Evolutionary conservation across 352 stramenopile genomes (phyloP).

Genomic region (Pythium myriotylum): DNA sequence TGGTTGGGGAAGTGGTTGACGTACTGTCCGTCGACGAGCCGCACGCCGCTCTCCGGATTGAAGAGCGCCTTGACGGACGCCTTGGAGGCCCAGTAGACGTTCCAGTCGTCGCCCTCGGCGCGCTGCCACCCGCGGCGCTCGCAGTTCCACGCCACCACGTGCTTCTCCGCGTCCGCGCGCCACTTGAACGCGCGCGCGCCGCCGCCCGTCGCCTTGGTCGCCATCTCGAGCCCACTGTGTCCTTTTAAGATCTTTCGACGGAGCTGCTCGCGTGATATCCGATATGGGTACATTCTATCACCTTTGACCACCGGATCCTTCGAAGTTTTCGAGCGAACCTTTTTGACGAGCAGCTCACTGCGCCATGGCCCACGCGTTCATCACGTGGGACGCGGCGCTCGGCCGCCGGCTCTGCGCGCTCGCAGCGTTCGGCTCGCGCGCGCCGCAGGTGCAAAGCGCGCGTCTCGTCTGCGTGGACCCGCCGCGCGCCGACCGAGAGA

Average conservation of each 20-base stretch:
- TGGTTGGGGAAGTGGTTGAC: constrained; percentile 92
- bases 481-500: constrained; percentile 52
- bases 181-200: constrained; percentile 44
- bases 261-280: too few relatives aligned
- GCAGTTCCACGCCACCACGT: constrained; percentile 84
- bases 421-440: constrained; percentile 56
- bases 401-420: constrained; percentile 54
- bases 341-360: background rate
- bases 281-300: constrained; percentile 21
- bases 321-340: background rate
- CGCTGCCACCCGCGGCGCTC: constrained; percentile 84
- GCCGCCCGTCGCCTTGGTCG: too few relatives aligned
- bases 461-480: constrained; percentile 61
- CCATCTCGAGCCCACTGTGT: too few relatives aligned
- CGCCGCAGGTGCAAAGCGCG: constrained; percentile 25
- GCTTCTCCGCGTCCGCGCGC: constrained; percentile 75
- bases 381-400: constrained; percentile 52
- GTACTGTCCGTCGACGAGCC: constrained; percentile 68
- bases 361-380: constrained; percentile 47
- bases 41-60: constrained; percentile 80
- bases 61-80: constrained; percentile 88
- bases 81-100: constrained; percentile 94
- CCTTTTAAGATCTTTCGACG: too few relatives aligned
- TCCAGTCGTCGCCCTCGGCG: constrained; percentile 90
- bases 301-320: background rate